phyloP scores from a whole-genome alignment of 208 protist species.

The Leishmania aethiopica region DNA sequence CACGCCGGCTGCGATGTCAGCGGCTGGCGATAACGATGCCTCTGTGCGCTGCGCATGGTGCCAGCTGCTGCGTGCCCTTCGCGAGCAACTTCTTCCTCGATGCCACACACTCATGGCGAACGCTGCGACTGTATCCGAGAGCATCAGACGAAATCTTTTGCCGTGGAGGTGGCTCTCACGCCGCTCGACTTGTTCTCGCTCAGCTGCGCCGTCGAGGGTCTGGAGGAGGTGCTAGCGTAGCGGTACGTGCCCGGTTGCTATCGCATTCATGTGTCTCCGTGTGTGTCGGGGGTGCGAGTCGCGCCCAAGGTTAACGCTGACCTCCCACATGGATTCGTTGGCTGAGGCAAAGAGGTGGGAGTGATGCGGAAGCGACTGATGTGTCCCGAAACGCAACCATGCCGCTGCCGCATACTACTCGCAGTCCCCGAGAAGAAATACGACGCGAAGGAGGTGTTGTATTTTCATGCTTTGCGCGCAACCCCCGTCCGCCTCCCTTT shows the following conservation, averaged over 20 bases:
- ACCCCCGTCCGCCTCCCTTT: neutral
- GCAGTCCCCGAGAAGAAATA: neutral
- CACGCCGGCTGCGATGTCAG: neutral
- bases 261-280: neutral
- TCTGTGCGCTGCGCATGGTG: slow-evolving; percentile 4
- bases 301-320: neutral
- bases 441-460: neutral
- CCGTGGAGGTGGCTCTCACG: slow-evolving; percentile 6
- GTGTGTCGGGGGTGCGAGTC: neutral
- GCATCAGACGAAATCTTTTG: neutral
- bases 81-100: slow-evolving; percentile 8
- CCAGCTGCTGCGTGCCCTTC: slow-evolving; percentile 2
- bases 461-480: neutral
- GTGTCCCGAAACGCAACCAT: neutral
- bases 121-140: neutral
- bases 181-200: slow-evolving; percentile 29
- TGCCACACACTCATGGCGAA: slow-evolving; percentile 13
- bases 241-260: neutral
- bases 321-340: neutral
- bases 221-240: slow-evolving; percentile 6
- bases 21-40: neutral
- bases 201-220: slow-evolving; percentile 13
- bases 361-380: neutral
- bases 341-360: neutral
- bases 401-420: neutral